These are phyloP conservation scores for Tricholoma flavovirens DNA, from an alignment of 768 basidiomycete genomes.

Conservation along the genomic window DNA sequence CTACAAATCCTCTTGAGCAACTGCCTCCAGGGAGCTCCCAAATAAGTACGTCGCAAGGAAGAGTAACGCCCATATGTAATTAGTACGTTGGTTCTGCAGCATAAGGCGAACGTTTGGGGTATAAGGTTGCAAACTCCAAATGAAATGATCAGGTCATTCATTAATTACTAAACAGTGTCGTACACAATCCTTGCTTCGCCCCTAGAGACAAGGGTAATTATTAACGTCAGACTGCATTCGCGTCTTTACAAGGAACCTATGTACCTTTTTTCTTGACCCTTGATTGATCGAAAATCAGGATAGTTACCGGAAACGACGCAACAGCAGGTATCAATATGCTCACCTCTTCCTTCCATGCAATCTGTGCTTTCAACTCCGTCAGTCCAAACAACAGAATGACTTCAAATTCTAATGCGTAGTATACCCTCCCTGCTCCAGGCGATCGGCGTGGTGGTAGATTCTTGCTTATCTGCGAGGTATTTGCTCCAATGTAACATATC, in stretches of 20 bases:
- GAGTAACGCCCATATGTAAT: too few relatives aligned
- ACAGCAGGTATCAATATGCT: neutral
- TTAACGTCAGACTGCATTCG: neutral
- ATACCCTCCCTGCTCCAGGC: neutral
- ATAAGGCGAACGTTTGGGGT: too few relatives aligned
- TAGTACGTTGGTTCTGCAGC: too few relatives aligned
- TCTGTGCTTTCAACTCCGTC: constrained; percentile 18
- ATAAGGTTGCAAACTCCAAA: too few relatives aligned
- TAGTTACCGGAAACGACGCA: too few relatives aligned
- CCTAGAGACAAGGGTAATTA: neutral
- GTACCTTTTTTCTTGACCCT: neutral
- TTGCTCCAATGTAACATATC: constrained; percentile 9
- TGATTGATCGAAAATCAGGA: neutral
- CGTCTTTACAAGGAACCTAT: neutral
- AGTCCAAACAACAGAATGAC: constrained; percentile 17
- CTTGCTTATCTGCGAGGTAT: neutral
- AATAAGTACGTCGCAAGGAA: too few relatives aligned
- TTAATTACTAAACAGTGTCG: neutral
- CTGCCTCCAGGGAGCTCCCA: too few relatives aligned
- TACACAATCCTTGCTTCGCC: neutral
- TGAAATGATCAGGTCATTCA: neutral
- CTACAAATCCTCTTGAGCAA: too few relatives aligned
- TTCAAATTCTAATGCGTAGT: constrained; percentile 14
- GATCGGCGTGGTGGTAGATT: neutral
- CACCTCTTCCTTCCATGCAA: constrained; percentile 17